Evolutionary conservation across 495 filamentous ascomycete species (phyloP), one percentile per base, ranked within the genome.

Genomic region (Podospora tetraspora): DNA sequence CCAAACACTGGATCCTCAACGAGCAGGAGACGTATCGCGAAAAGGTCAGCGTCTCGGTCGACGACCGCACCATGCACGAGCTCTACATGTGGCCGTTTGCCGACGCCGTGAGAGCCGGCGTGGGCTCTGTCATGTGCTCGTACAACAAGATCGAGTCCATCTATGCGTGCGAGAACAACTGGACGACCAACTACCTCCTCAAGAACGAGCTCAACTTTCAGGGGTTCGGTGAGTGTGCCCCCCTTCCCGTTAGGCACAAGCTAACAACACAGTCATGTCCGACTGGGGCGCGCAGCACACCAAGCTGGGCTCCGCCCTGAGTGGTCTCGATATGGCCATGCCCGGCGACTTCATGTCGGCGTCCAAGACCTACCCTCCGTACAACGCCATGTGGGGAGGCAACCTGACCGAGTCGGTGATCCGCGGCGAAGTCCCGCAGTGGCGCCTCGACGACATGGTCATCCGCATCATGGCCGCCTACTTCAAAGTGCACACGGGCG

Each of bases 301-400:
- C 34, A 90, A 91, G n/a, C 87, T 96, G 0, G 86, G 84, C 7
- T 91, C 89, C 70, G 91, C 93, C 6, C 78, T 97, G 22, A 87
- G 90, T 22, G 94, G 94, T 1, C 81, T 97, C 32, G 94, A 97
- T 73, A 92, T 97, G 91, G 89, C 86, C n/a, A 97, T 97, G 94
- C 94, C 94, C 0, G 94, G 94, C 19, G 93, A 97, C 24, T 65
- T 58, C 25, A 57, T 76, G 91, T 30, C 70, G 78, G 85, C 65
- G 83, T 25, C 23, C 10, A 25, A 80, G 43, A 52, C 43, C 0
- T 52, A n/a, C 43, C 87, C 85, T 11, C 61, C 67, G 8, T 81
- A 78, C 66, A 85, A 88, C n/a, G 69, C 76, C 12, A 71, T 77
- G 29, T 96, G 91, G 89, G 94, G 94, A 16, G 80, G 84, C 11